Base-by-base conservation (phyloP, 2,329 filamentous ascomycete genomes). In the Cordyceps militaris region DNA sequence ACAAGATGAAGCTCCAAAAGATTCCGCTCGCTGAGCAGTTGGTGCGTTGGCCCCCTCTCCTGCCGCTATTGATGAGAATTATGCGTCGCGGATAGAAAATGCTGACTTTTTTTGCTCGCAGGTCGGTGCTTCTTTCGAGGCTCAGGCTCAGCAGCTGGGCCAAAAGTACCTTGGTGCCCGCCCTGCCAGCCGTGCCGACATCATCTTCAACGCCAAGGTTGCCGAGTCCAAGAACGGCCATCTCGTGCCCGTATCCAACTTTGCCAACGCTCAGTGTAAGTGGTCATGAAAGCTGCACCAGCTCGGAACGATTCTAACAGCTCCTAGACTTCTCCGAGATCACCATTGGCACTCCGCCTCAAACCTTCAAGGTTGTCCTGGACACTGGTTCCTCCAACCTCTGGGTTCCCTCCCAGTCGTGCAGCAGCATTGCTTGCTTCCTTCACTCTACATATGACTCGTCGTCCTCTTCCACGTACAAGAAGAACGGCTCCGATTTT, bases 1-100 rank as follows among this genome's bases (percentile, higher is more conserved):
- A 97, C 85, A 95, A 91, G 82, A 87, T 97, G 83, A 94, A 95
- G 83, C 87, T 99, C 70, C 89, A 97, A 83, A 99, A 99, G 87
- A 79, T 97, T 62, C 88, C 94, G 65, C 80, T 99, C 60, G 83
- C 86, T 51, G 90, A 97, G 74, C 94, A 97, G 79, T 84, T 99
- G 70, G 92, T 96, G 79, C 71, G 88, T 80, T 13, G 16, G 9
- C 2, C 26, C 8, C 26, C 30, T 40, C 21, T 43, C 28, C 4
- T 13, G 19, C 23, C 13, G 21, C 30, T 4, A 11, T 34, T 6
- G 16, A 30, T n/a, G 11, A 28, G 10, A 11, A n/a, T 6, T n/a
- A 34, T 34, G 49, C 43, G 23, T 26, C 13, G 5, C 13, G 13
- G 40, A 46, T 28, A 11, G 10, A 26, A 44, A 32, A 49, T 54